Conservation (phyloP, 2,329 filamentous ascomycete species). For the Fusarium kyushuense region DNA sequence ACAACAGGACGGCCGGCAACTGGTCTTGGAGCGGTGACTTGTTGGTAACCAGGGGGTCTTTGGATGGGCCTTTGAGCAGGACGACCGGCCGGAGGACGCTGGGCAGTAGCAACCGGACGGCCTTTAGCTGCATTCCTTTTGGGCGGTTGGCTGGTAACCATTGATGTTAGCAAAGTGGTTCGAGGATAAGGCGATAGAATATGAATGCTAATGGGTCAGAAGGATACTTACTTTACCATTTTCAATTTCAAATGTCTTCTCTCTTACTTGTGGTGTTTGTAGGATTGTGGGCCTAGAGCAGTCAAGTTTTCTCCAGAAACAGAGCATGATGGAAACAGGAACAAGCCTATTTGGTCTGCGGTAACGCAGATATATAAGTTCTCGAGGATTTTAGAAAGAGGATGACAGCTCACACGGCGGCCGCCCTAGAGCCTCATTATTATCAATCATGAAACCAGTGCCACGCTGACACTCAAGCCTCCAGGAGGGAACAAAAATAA, state of each 20-base stretch:
- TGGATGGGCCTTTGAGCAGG: conserved; percentile 5
- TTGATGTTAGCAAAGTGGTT: background rate
- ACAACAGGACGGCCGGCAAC: conserved; percentile 9
- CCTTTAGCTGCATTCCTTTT: conserved; percentile 4
- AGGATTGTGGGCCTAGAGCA: rapidly evolving
- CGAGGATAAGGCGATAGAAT: too few relatives aligned
- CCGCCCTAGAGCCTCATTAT: background rate
- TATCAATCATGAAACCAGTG: conserved; percentile 5
- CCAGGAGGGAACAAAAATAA: background rate
- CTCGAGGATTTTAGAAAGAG: background rate
- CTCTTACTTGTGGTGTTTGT: rapidly evolving
- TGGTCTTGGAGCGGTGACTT: conserved; percentile 15
- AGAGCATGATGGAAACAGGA: rapidly evolving
- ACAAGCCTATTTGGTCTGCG: rapidly evolving
- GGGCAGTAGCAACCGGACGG: background rate
- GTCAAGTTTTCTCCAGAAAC: rapidly evolving
- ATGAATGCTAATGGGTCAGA: background rate
- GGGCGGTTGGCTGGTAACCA: background rate
- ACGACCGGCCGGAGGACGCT: conserved; percentile 6
- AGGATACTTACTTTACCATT: conserved; percentile 16
- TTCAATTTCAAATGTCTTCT: rapidly evolving
- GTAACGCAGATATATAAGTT: background rate
- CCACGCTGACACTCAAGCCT: background rate
- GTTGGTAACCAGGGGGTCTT: conserved; percentile 5
- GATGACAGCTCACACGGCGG: background rate